Evolutionary conservation across 1,284 basidiomycete genomes (phyloP), one percentile per base, ranked within the genome.

Genomic region (Exobasidium rhododendri): DNA sequence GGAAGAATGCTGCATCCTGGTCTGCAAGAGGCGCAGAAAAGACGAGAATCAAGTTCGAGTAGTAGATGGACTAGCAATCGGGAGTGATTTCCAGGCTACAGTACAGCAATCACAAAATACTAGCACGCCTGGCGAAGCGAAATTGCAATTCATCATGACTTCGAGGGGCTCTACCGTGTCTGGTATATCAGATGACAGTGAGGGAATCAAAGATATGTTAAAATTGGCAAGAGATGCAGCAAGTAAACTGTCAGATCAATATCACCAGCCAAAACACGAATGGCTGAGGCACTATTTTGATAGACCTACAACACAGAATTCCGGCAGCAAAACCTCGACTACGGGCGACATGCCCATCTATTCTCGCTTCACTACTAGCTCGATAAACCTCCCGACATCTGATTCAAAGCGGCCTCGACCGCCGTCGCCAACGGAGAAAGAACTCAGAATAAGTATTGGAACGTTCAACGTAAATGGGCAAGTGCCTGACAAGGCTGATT

Each of bases 401-500:
- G 59, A 29, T 14, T 29, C 13, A 26, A 32, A 26, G 17, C 13
- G 28, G 40, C 59, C n/a, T 31, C 32, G 35, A 30, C 32, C 43
- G 17, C 57, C 45, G 26, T 52, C 57, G 26, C 61, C 61, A 20
- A 28, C 62, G 10, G 49, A 40, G 5, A 40, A 53, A 14, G 57
- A 63, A 54, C 32, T 63, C 28, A 60, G 52, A 29, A 10, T 63
- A 10, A 30, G 31, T 30, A 29, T 63, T 4, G 62, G 58, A 14
- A 63, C 62, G 20, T 63, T 53, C 43, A 63, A 63, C 29, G 62
- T 60, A 17, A 57, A 57, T 46, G 49, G 49, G 44, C 32, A 26
- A n/a, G 30, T 47, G 20, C 62, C 62, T 3, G 22, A 11, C 20
- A 20, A 45, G n/a, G 10, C 49, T 4, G n/a, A 30, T 26, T 35